These are phyloP conservation scores for Schizosaccharomyces lindneri DNA, from an alignment of 805 yeast genomes.

Conservation along the genomic window DNA sequence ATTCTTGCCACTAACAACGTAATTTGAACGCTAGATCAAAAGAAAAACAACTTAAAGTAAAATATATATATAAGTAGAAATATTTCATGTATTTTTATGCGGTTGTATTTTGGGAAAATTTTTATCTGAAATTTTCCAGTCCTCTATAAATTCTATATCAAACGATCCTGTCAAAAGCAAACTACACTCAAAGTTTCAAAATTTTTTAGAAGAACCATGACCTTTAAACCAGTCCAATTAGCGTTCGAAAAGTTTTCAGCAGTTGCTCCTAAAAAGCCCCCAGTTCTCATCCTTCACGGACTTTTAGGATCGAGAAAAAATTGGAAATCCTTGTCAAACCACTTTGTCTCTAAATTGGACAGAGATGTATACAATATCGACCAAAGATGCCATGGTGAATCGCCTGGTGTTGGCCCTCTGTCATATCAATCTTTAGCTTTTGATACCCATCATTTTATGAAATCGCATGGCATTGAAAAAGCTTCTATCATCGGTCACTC, in stretches of 20 bases:
- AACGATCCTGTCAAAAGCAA: no score
- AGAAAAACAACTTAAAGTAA: no score
- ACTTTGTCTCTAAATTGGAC: background rate
- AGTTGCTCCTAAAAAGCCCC: background rate
- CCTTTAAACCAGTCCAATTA: background rate
- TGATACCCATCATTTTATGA: conserved; percentile 56
- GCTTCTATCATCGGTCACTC: conserved; percentile 20
- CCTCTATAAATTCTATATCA: no score
- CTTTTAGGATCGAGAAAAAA: conserved; percentile 1
- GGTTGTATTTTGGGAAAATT: no score
- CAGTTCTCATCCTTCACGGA: background rate
- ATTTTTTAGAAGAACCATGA: background rate
- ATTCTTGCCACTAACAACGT: no score
- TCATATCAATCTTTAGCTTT: conserved; percentile 64
- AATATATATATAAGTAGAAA: no score
- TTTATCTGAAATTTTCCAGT: no score
- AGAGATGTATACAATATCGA: conserved; percentile 18
- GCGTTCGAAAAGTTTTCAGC: background rate
- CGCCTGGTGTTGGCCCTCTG: conserved; percentile 49
- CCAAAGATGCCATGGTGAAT: conserved; percentile 76
- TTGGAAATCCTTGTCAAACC: background rate
- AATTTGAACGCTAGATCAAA: no score
- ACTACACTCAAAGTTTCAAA: no score
- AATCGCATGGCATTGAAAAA: conserved; percentile 17
- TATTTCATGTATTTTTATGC: no score